phyloP scores from a whole-genome alignment of 2,329 filamentous ascomycete species.

The Pyrenophora tritici-repentis region DNA sequence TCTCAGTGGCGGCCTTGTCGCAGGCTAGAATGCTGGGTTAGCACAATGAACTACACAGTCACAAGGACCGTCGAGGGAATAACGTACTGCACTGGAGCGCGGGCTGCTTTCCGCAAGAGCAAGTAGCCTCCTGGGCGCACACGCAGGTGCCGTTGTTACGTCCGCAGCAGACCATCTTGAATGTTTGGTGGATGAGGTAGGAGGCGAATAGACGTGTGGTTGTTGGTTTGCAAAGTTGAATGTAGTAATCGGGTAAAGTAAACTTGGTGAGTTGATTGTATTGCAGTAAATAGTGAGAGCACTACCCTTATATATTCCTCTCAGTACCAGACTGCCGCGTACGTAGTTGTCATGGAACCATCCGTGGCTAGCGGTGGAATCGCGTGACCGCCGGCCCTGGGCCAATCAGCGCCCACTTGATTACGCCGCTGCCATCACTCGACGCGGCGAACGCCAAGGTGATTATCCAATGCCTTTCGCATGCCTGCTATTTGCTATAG shows the following conservation, averaged over 20 bases:
- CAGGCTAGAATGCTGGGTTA: conserved; percentile 56
- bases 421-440: conserved; percentile 27
- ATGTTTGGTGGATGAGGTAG: conserved; percentile 1
- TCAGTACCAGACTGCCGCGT: conserved; percentile 12
- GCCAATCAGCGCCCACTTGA: conserved; percentile 40
- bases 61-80: conserved; percentile 6
- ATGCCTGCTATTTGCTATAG: conserved; percentile 27
- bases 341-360: conserved; percentile 23
- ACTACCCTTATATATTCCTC: conserved; percentile 27
- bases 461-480: conserved; percentile 28
- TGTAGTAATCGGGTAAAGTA: conserved; percentile 7
- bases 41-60: neutral
- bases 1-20: conserved; percentile 76
- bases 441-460: conserved; percentile 29
- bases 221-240: conserved; percentile 5
- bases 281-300: conserved; percentile 12
- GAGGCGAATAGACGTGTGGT: conserved; percentile 5
- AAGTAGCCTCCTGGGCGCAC: conserved; percentile 65
- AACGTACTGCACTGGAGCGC: conserved; percentile 75
- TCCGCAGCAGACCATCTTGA: conserved; percentile 62
- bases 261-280: conserved; percentile 5
- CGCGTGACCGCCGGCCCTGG: conserved; percentile 23
- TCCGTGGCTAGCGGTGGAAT: conserved; percentile 17
- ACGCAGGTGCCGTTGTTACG: conserved; percentile 61
- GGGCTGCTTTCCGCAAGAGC: conserved; percentile 87